These are phyloP conservation scores for Suhomyces choctaworum DNA, from an alignment of 1,139 yeast species.

Conservation along the genomic window DNA sequence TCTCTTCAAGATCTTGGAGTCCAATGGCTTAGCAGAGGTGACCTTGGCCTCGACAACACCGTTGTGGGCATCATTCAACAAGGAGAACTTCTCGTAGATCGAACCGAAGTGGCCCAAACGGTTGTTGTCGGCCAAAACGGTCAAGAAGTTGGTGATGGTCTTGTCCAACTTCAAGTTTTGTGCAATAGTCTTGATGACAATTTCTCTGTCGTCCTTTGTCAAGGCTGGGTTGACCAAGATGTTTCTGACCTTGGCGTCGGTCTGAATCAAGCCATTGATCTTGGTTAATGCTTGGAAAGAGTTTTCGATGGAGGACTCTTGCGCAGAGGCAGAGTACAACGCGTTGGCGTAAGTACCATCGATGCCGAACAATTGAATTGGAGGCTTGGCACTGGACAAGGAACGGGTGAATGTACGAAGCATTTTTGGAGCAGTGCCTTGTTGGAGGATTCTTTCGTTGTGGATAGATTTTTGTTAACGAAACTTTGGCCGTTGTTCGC, in stretches of 20 bases:
- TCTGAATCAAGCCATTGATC: conserved; percentile 54
- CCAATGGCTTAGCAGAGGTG: conserved; percentile 86
- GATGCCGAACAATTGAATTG: conserved; percentile 90
- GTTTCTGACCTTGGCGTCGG: conserved; percentile 63
- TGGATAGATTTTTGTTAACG: conserved; percentile 8
- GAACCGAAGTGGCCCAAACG: conserved; percentile 71
- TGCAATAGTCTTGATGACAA: conserved; percentile 64
- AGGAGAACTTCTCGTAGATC: conserved; percentile 70
- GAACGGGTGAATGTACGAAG: conserved; percentile 71
- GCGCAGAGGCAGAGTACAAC: conserved; percentile 86
- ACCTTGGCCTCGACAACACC: conserved; percentile 94
- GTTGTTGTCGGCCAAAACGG: conserved; percentile 91
- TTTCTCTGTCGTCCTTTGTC: conserved; percentile 69
- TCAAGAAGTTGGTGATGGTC: conserved; percentile 76
- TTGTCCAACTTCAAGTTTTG: conserved; percentile 64
- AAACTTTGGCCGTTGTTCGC: conserved; percentile 12
- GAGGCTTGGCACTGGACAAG: conserved; percentile 79
- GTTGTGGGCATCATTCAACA: conserved; percentile 82
- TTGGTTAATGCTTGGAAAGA: conserved; percentile 68
- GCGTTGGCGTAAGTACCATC: conserved; percentile 98
- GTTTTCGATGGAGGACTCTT: conserved; percentile 73
- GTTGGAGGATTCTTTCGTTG: conserved; percentile 3
- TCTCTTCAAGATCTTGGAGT: conserved; percentile 75
- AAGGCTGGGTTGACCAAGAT: conserved; percentile 83
- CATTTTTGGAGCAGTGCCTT: conserved; percentile 11